Evolutionary conservation across 1,139 yeast genomes (phyloP).

Genomic region (Protomyces gravidus): DNA sequence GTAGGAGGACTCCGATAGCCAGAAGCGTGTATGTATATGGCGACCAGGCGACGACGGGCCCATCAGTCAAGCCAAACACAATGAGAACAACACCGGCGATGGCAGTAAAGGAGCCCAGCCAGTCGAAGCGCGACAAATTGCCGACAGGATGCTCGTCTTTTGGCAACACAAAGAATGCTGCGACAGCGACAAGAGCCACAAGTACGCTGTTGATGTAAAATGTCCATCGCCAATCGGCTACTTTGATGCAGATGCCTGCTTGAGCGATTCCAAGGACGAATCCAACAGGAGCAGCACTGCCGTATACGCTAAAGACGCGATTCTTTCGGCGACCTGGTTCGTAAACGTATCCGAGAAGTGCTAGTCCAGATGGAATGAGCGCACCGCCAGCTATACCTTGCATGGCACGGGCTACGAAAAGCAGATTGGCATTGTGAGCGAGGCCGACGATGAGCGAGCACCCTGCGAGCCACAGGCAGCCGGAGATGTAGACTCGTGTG

Average conservation of each 20-base stretch:
- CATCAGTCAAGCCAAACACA: slow-evolving; percentile 16
- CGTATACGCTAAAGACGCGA: slow-evolving; percentile 18
- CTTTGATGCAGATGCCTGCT: slow-evolving; percentile 16
- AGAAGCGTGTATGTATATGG: slow-evolving; percentile 7
- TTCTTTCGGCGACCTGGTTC: slow-evolving; percentile 19
- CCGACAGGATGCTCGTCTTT: slow-evolving; percentile 3
- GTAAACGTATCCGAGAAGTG: slow-evolving; percentile 15
- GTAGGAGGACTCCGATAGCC: slow-evolving; percentile 3
- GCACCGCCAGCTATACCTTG: slow-evolving; percentile 22
- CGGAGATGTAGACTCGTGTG: slow-evolving; percentile 8
- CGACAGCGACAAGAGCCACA: background rate
- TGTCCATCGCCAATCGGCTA: slow-evolving; percentile 20
- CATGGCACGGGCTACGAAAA: slow-evolving; percentile 19
- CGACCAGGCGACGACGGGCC: slow-evolving; percentile 10
- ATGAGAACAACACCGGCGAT: slow-evolving; percentile 17
- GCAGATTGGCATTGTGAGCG: slow-evolving; percentile 1
- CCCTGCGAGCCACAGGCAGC: slow-evolving; percentile 10
- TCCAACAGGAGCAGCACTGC: slow-evolving; percentile 12
- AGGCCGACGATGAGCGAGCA: slow-evolving; percentile 15
- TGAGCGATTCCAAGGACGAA: slow-evolving; percentile 9
- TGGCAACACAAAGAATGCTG: slow-evolving; percentile 12
- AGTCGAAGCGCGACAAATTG: background rate
- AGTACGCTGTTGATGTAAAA: slow-evolving; percentile 15
- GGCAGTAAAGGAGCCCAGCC: slow-evolving; percentile 1
- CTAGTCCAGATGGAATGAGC: slow-evolving; percentile 10